A percentile compares a stretch with the other conserved stretches of the same genome.
Evolutionary conservation across 2,329 filamentous ascomycete species (phyloP).

Genomic region (Fusarium oligoseptatum): DNA sequence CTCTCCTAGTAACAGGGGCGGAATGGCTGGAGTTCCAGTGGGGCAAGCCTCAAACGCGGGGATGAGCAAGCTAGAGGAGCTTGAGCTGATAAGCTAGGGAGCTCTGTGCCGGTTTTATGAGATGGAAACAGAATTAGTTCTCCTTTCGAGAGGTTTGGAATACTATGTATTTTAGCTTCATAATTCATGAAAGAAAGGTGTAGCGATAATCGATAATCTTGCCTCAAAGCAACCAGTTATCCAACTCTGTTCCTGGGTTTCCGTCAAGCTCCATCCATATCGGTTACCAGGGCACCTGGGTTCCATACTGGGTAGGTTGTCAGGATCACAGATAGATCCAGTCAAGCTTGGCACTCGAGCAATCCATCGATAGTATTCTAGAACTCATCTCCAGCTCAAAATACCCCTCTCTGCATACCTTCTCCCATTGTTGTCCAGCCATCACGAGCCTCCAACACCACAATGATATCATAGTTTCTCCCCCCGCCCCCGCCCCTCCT

Average conservation of each 20-base stretch:
- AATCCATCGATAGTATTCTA: background rate
- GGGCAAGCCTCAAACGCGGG: conserved; percentile 3
- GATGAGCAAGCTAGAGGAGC: background rate
- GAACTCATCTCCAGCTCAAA: background rate
- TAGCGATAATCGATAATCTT: background rate
- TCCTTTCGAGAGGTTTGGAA: background rate
- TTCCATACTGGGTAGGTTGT: background rate
- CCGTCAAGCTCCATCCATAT: background rate
- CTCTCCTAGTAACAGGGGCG: background rate
- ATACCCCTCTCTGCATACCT: too few relatives aligned
- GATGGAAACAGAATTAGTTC: background rate
- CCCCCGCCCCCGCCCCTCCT: background rate
- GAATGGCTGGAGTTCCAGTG: conserved; percentile 15
- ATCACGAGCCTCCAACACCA: conserved; percentile 10
- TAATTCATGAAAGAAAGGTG: background rate
- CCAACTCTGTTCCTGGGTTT: too few relatives aligned
- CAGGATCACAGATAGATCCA: background rate
- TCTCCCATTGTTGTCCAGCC: background rate
- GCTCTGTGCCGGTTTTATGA: background rate
- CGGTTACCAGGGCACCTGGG: background rate
- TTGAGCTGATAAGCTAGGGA: background rate
- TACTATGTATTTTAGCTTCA: background rate
- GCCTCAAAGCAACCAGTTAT: background rate
- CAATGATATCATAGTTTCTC: conserved; percentile 15
- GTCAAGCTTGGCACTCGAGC: background rate